These are phyloP conservation scores for Rusavskia elegans DNA, from an alignment of 495 filamentous ascomycete species.

Conservation along the genomic window DNA sequence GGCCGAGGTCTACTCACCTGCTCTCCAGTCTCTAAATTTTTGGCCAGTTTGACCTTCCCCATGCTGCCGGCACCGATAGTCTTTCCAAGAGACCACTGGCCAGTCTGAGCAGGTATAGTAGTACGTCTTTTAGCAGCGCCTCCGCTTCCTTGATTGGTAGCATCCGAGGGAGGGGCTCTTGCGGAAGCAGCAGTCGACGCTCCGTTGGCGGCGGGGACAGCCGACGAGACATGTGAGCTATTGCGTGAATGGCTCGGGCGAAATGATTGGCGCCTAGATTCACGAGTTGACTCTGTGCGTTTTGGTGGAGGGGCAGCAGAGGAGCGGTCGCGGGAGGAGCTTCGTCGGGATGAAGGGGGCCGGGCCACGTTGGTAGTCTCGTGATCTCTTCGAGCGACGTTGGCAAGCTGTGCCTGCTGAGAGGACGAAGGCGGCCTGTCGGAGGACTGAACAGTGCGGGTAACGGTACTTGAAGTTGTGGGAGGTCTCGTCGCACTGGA, in stretches of 20 bases:
- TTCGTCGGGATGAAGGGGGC: slow-evolving; percentile 34
- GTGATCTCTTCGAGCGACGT: slow-evolving; percentile 39
- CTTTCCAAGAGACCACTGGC: slow-evolving; percentile 87
- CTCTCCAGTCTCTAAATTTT: slow-evolving; percentile 64
- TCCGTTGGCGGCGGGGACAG: slow-evolving; percentile 28
- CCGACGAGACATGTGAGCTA: slow-evolving; percentile 38
- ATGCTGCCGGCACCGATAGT: slow-evolving; percentile 97
- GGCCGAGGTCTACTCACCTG: slow-evolving; percentile 37
- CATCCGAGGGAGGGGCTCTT: slow-evolving; percentile 22
- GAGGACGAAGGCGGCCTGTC: slow-evolving; percentile 31
- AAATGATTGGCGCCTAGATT: slow-evolving; percentile 30
- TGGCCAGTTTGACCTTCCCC: slow-evolving; percentile 86
- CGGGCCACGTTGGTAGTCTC: slow-evolving; percentile 37
- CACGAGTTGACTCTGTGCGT: slow-evolving; percentile 33
- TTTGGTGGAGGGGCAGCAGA: slow-evolving; percentile 31
- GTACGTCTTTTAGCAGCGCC: slow-evolving; percentile 48
- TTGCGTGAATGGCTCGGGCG: slow-evolving; percentile 29
- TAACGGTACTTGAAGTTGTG: slow-evolving; percentile 17
- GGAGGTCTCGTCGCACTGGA: slow-evolving; percentile 31
- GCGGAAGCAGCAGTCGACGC: slow-evolving; percentile 27
- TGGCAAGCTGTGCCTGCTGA: slow-evolving; percentile 34
- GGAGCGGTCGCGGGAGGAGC: slow-evolving; percentile 34
- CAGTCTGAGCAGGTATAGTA: slow-evolving; percentile 66
- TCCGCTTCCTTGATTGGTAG: slow-evolving; percentile 25
- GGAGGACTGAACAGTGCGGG: slow-evolving; percentile 31